Evolutionary conservation across 805 yeast species (phyloP), one percentile per base, ranked within the genome.

Genomic region (Pachysolen tannophilus): DNA sequence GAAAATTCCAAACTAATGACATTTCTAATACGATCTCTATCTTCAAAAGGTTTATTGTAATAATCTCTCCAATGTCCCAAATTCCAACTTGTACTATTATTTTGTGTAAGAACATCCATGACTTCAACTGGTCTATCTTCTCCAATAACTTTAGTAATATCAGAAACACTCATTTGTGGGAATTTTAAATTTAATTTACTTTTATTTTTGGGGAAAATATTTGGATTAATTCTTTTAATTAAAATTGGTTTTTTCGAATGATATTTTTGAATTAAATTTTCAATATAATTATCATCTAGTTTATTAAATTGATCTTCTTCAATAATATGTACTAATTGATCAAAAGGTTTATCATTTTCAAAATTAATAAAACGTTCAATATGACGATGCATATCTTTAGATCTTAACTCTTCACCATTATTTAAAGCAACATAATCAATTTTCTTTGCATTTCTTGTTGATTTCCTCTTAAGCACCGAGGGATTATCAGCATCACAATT

Each of bases 91-190:
- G 78, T 75, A 9, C 63, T 49, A 26, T 75, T 69, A 37, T 80
- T 79, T 48, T 87, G 96, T 0, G 94, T 78, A 16, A 82, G 64
- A 3, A 85, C 94, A 52, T 87, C 95, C 90, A 87, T 84, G 2
- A 87, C 95, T 37, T 84, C 94, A 2, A 87, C 69, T 1, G 68
- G 69, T 4, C 60, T 58, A 26, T 77, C 81, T 4, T 58, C 69
- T 0, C 95, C 95, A 19, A 85, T 67, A 9, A 64, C 49, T 5
- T 68, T 67, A 0, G 80, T 61, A 0, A 84, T 67, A 40, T 72
- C 61, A 29, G 69, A 64, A 5, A 84, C 76, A 6, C 75, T 67
- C 26, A 83, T 60, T 6, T 49, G 47, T 0, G 94, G 94, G n/a
- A 58, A 54, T 14, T 47, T 39, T 35, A 56, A 52, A 8, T 30